phyloP scores from a whole-genome alignment of 257 asterid genomes.

The Ajuga chamaepitys region DNA sequence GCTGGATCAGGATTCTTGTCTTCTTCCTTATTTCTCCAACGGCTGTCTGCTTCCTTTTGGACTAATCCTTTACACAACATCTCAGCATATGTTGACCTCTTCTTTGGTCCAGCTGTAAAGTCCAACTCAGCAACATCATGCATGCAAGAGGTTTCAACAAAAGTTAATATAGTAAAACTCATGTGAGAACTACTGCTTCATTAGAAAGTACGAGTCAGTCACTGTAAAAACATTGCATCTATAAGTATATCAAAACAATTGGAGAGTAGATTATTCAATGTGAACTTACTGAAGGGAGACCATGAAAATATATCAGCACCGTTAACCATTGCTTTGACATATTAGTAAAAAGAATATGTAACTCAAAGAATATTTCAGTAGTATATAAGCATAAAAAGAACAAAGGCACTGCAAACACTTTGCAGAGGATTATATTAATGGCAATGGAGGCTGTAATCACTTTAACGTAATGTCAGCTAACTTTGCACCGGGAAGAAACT shows the following conservation, averaged over 20 bases:
- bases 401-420: not conserved
- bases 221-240: not conserved
- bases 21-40: no score
- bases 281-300: not conserved
- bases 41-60: no score
- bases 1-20: no score
- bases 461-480: not conserved
- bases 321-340: not conserved
- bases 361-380: not conserved
- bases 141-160: not conserved
- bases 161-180: not conserved
- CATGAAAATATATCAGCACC: not conserved
- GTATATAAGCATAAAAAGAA: not conserved
- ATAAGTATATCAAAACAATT: not conserved
- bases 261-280: not conserved
- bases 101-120: no score
- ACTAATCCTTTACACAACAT: no score
- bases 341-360: not conserved
- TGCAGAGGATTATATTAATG: not conserved
- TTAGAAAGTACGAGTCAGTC: not conserved
- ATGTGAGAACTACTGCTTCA: not conserved
- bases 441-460: not conserved
- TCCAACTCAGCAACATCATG: no score
- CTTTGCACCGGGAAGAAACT: not conserved
- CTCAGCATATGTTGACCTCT: no score